Base-by-base conservation (phyloP, 306 rosid species). In the Calophaca sinica region DNA sequence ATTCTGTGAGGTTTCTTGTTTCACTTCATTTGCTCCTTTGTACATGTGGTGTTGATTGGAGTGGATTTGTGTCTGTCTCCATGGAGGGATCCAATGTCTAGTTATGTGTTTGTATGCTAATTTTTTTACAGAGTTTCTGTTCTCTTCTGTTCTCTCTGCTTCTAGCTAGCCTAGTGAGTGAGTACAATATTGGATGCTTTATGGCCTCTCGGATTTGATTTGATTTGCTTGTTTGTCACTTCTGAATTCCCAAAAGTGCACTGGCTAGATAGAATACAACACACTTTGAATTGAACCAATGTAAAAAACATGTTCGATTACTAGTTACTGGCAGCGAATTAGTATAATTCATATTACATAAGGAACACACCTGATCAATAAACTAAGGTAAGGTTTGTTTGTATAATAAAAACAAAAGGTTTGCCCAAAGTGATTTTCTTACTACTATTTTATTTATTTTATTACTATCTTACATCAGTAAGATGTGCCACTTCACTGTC, bases 71-170 rank as follows among this genome's bases (percentile, higher is more conserved):
- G 84, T 80, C 85, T 79, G 84, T 81, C 82, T 81, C 82, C 77
- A 68, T 68, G 63, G 80, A 83, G 90, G 92, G 87, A 79, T 90
- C 87, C 93, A 72, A 71, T 74, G 86, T 70, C 59, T 77, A 55
- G 53, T 64, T 46, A 32, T 65, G 7, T 33, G 10, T 8, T 44
- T 46, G 66, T 65, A 39, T 53, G 44, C 6, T 55, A 11, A 61
- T 55, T 80, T 70, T 67, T 74, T 83, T 78, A n/a, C 60, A 11
- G 5, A 76, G 28, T 66, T 48, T 2, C n/a, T n/a, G n/a, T n/a
- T n/a, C n/a, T n/a, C n/a, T 9, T 6, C 42, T 64, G 20, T 41
- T 38, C 28, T 68, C 44, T 9, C 44, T 60, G 59, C 29, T 64
- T 32, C 63, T 65, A 55, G 26, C 63, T 65, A 55, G 26, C 26